Conservation (phyloP, 2,329 filamentous ascomycete species). For the Neophaeococcomyces mojaviensis region DNA sequence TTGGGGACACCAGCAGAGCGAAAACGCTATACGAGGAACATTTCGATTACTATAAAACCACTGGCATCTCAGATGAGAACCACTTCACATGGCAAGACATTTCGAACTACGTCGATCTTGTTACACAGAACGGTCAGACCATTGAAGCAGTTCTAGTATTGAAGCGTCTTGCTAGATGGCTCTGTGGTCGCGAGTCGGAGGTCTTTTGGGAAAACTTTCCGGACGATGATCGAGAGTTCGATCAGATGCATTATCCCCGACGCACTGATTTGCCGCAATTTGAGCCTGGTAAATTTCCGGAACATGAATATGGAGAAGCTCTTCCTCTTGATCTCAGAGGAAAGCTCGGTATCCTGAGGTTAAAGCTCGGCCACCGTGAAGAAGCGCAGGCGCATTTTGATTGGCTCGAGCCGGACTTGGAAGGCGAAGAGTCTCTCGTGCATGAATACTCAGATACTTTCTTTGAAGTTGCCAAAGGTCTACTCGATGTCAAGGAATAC, state of each 20-base stretch:
- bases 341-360: slow-evolving; percentile 75
- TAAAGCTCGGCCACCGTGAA: slow-evolving; percentile 57
- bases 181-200: slow-evolving; percentile 68
- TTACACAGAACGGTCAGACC: slow-evolving; percentile 55
- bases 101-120: slow-evolving; percentile 76
- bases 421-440: slow-evolving; percentile 43
- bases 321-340: slow-evolving; percentile 76
- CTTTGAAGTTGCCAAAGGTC: slow-evolving; percentile 58
- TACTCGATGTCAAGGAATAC: slow-evolving; percentile 45
- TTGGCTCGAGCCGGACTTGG: slow-evolving; percentile 60
- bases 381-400: slow-evolving; percentile 71
- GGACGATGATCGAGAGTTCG: slow-evolving; percentile 78
- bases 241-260: slow-evolving; percentile 61
- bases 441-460: slow-evolving; percentile 72
- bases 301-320: slow-evolving; percentile 59
- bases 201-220: slow-evolving; percentile 65
- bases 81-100: slow-evolving; percentile 70
- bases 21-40: slow-evolving; percentile 46
- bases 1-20: slow-evolving; percentile 42
- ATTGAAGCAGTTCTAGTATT: slow-evolving; percentile 59
- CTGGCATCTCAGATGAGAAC: slow-evolving; percentile 33
- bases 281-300: slow-evolving; percentile 44
- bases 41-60: slow-evolving; percentile 41
- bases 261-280: slow-evolving; percentile 58
- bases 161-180: slow-evolving; percentile 69